Base-by-base conservation (phyloP, 1,284 basidiomycete species). In the Irpex rosettiformis region DNA sequence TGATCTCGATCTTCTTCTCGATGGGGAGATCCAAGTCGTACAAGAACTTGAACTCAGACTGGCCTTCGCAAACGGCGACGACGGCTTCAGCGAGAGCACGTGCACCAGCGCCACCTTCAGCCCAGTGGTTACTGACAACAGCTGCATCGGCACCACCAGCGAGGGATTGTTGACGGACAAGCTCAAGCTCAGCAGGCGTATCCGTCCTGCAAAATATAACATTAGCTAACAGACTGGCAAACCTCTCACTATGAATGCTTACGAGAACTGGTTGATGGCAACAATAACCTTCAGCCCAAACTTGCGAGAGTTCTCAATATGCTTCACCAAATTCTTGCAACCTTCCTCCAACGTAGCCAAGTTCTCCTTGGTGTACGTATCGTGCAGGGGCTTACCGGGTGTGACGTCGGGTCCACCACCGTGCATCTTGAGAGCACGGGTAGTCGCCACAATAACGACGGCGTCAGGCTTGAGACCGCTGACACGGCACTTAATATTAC, bases 381-480 rank as follows among this genome's bases (percentile, higher is more conserved):
- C 93, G 66, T 91, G 89, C 40, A 99, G 82, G 24, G 96, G 86
- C 76, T 98, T 98, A 59, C 96, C 97, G 28, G 97, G 96, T 3
- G 93, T 91, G 43, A 99, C 97, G 54, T 98, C 95, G 2, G 96
- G 97, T 65, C 94, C 97, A 61, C 96, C 96, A 56, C 96, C 96
- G 74, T 99, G 96, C 93, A 98, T 99, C 85, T 99, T 99, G 64
- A 99, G 79, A 21, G 96, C 96, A 63, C 96, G 91, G 42, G 97
- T 96, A 0, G 96, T 99, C 1, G 97, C 97, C 54, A 99, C 96
- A 65, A 99, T 92, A 62, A 99, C 88, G 30, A 91, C 91, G 1
- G 95, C 96, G 73, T 99, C 94, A 16, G 97, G 97, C 58, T 80
- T 88, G 64, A 99, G 84, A 29, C 95, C 96, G 62, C 93, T 96